Base-by-base conservation (phyloP, 768 basidiomycete species). In the Calocera viscosa region DNA sequence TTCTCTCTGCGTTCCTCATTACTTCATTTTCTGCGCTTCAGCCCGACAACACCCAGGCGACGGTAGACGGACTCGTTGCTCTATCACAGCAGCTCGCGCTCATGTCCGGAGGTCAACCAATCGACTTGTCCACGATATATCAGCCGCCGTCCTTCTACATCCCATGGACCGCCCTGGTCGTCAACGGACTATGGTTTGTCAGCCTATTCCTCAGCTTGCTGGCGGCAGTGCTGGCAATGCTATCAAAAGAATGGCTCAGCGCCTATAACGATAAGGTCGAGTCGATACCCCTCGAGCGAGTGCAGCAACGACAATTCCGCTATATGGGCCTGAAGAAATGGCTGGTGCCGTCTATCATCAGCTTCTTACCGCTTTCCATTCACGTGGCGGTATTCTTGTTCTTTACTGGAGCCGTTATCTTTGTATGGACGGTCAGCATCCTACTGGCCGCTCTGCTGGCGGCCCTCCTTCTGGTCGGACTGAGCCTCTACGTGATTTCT, bases 211-310 rank as follows among this genome's bases (percentile, higher is more conserved):
- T 80, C 41, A 81, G 80, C 68, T 73, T 84, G 5, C 73, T 74
- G 1, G 77, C 79, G 53, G 80, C 80, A 17, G 74, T 81, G 33
- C 74, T 76, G 0, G 80, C 80, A 10, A 82, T 80, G 5, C 70
- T 83, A 10, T 78, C 81, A 30, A 78, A 83, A 69, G 80, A 82
- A 67, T 84, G 82, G 82, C 73, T 79, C 1, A 75, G 78, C n/a
- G 75, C 77, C 33, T 80, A 80, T 66, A 60, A 65, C 66, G 65
- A 2, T 33, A 5, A 14, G 7, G 14, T 38, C 35, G 35, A 38
- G 14, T 5, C 35, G 35, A 14, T 38, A 38, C 35, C 49, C 53
- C 26, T 79, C 67, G 75, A 77, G 68, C 77, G 78, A 14, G 79
- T 79, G 1, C 74, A 80, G 14, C 75, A 81, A 1, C 76, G 78